Percentiles rank a stretch among this genome's conserved stretches.
phyloP scores from a whole-genome alignment of 2,329 filamentous ascomycete species.

The Aspergillus hiratsukae region DNA sequence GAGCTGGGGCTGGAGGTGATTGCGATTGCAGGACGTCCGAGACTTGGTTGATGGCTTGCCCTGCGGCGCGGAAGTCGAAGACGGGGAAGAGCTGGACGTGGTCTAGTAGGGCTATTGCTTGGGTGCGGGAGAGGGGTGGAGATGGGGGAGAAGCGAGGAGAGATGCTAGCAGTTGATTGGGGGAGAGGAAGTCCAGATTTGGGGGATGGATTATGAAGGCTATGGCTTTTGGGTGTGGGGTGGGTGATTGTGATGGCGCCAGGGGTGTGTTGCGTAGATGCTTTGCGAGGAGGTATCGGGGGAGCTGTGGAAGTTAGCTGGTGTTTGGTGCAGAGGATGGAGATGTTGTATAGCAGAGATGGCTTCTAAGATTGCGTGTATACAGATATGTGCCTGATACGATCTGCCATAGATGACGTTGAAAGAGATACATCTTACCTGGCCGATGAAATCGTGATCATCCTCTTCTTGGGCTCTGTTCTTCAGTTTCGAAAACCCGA shows the following conservation, averaged over 20 bases:
- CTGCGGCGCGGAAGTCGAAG: conserved; percentile 25
- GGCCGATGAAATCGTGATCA: conserved; percentile 24
- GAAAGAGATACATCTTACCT: conserved; percentile 19
- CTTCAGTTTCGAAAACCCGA: conserved; percentile 30
- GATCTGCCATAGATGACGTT: not conserved
- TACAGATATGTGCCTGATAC: too few relatives aligned
- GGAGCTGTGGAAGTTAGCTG: conserved; percentile 14
- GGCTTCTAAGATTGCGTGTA: too few relatives aligned
- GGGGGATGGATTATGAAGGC: conserved; percentile 34
- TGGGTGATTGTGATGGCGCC: not conserved
- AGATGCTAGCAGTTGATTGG: conserved; percentile 25
- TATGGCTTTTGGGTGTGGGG: conserved; percentile 20
- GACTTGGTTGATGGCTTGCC: conserved; percentile 29
- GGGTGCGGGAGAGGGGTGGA: conserved; percentile 17
- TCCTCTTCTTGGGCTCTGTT: conserved; percentile 19
- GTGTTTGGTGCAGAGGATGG: not conserved
- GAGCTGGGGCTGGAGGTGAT: not conserved
- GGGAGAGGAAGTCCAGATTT: conserved; percentile 26
- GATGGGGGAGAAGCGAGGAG: conserved; percentile 15
- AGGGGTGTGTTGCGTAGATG: conserved; percentile 11
- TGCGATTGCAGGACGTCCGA: conserved; percentile 22
- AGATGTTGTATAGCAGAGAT: not conserved
- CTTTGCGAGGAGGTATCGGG: conserved; percentile 25
- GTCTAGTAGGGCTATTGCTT: conserved; percentile 30
- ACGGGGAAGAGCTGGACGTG: conserved; percentile 32